Percentiles rank a stretch among this genome's conserved stretches.
These are phyloP conservation scores for Paramecium sexaurelia DNA, from an alignment of 73 alveolate species.

Conservation along the genomic window DNA sequence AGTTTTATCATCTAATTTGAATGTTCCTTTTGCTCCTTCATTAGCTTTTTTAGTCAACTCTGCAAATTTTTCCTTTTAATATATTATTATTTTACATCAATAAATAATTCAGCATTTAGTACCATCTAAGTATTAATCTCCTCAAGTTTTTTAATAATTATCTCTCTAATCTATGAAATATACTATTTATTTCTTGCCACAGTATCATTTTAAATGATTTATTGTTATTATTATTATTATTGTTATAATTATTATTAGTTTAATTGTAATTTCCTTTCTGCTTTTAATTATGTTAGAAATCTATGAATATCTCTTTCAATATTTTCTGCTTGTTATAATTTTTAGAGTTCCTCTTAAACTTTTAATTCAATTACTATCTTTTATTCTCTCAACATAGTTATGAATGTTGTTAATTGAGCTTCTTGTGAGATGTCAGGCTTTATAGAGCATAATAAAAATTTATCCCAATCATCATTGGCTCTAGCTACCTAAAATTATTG, in stretches of 20 bases:
- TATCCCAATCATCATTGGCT: slow-evolving; percentile 70
- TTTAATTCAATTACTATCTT: slow-evolving; percentile 51
- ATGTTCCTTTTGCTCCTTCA: slow-evolving; percentile 64
- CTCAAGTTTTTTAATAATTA: neutral
- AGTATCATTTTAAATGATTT: slow-evolving; percentile 63
- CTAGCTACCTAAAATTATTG: neutral
- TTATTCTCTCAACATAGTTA: slow-evolving; percentile 74
- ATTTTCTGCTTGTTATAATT: slow-evolving; percentile 54
- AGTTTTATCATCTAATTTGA: slow-evolving; percentile 41
- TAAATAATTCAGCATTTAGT: slow-evolving; percentile 68
- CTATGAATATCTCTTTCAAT: slow-evolving; percentile 58
- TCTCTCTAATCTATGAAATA: neutral
- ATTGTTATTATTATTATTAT: neutral
- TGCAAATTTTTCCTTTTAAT: slow-evolving; percentile 36
- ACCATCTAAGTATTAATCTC: slow-evolving; percentile 46
- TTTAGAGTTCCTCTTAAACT: slow-evolving; percentile 43
- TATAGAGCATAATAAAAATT: slow-evolving; percentile 71
- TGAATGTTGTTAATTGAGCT: slow-evolving; percentile 75
- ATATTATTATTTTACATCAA: slow-evolving; percentile 22
- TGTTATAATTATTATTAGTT: neutral
- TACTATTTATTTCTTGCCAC: neutral
- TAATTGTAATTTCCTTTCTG: slow-evolving; percentile 46
- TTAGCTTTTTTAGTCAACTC: slow-evolving; percentile 12
- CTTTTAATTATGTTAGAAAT: slow-evolving; percentile 9
- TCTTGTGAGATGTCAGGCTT: slow-evolving; percentile 82